phyloP scores from a whole-genome alignment of 768 basidiomycete genomes.

The Leccinum disarticulatum region DNA sequence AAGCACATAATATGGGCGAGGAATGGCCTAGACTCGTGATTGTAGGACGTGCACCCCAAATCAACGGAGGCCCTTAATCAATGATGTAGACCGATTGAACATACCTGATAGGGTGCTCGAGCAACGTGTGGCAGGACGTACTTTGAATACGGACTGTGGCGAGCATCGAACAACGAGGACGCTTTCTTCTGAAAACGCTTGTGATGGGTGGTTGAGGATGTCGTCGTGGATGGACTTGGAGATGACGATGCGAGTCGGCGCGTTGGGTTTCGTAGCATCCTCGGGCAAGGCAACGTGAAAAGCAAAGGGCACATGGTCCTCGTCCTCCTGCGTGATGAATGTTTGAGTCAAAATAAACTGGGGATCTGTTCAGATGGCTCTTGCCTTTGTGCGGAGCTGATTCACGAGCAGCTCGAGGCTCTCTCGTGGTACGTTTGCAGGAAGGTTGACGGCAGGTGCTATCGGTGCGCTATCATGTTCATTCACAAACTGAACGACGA shows the following conservation, averaged over 20 bases:
- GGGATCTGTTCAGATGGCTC: conserved; percentile 22
- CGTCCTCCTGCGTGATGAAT: conserved; percentile 39
- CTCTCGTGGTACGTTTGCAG: conserved; percentile 82
- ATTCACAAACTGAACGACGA: conserved; percentile 91
- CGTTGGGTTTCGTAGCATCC: conserved; percentile 43
- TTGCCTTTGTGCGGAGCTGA: conserved; percentile 73
- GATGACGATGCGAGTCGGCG: conserved; percentile 79
- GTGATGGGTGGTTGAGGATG: conserved; percentile 70
- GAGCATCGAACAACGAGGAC: conserved; percentile 87
- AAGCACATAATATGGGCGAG: conserved; percentile 91
- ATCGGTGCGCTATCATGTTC: conserved; percentile 81
- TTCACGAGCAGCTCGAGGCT: conserved; percentile 89
- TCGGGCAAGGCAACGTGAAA: conserved; percentile 82
- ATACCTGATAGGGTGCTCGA: conserved; percentile 87
- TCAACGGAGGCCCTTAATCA: conserved; percentile 7
- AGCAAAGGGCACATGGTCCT: conserved; percentile 90
- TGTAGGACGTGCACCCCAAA: conserved; percentile 8
- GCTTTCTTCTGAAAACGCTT: conserved; percentile 80
- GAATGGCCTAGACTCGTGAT: conserved; percentile 63
- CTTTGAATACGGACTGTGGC: conserved; percentile 94
- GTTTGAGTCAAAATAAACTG: neutral
- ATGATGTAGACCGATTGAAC: conserved; percentile 10
- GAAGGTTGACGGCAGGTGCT: conserved; percentile 87
- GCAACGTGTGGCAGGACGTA: conserved; percentile 91
- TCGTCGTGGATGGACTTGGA: conserved; percentile 83